Percentiles rank a stretch among this genome's conserved stretches.
These are phyloP conservation scores for Penicillium samsonianum DNA, from an alignment of 495 filamentous ascomycete species.

Conservation along the genomic window DNA sequence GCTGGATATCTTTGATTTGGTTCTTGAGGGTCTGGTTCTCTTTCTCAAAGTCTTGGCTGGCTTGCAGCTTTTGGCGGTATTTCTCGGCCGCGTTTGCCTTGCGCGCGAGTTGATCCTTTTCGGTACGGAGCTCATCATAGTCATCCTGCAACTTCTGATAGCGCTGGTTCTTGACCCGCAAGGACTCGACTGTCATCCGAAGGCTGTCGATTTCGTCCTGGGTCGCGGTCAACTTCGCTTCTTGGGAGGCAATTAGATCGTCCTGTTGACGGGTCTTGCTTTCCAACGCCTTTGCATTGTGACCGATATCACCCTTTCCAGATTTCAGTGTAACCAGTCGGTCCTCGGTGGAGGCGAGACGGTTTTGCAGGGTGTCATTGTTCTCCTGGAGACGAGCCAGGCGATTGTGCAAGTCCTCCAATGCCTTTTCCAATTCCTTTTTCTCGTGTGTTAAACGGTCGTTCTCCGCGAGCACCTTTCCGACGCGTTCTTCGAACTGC, in stretches of 20 bases:
- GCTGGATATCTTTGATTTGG: slow-evolving; percentile 56
- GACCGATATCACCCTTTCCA: slow-evolving; percentile 45
- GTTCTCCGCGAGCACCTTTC: slow-evolving; percentile 52
- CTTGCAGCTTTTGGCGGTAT: slow-evolving; percentile 72
- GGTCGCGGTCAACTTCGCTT: slow-evolving; percentile 52
- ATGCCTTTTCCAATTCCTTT: slow-evolving; percentile 51
- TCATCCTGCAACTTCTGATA: slow-evolving; percentile 64
- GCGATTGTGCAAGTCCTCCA: slow-evolving; percentile 56
- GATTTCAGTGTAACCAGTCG: slow-evolving; percentile 46
- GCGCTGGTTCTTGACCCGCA: slow-evolving; percentile 47
- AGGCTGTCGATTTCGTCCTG: slow-evolving; percentile 48
- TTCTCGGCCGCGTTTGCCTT: slow-evolving; percentile 77
- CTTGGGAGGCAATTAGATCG: slow-evolving; percentile 59
- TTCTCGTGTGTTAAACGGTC: slow-evolving; percentile 55
- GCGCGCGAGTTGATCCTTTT: slow-evolving; percentile 72
- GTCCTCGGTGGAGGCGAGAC: slow-evolving; percentile 50
- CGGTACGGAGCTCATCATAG: slow-evolving; percentile 69
- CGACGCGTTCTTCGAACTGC: slow-evolving; percentile 55
- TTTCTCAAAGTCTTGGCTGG: slow-evolving; percentile 68
- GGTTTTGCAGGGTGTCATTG: slow-evolving; percentile 53
- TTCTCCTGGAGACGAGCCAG: slow-evolving; percentile 59
- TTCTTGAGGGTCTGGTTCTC: slow-evolving; percentile 67
- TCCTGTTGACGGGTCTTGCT: slow-evolving; percentile 53
- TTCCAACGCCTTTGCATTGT: slow-evolving; percentile 49
- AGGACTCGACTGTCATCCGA: slow-evolving; percentile 42